Percentiles rank a stretch among this genome's conserved stretches.
These are phyloP conservation scores for Rhizopogon salebrosus DNA, from an alignment of 768 basidiomycete species.

Conservation along the genomic window DNA sequence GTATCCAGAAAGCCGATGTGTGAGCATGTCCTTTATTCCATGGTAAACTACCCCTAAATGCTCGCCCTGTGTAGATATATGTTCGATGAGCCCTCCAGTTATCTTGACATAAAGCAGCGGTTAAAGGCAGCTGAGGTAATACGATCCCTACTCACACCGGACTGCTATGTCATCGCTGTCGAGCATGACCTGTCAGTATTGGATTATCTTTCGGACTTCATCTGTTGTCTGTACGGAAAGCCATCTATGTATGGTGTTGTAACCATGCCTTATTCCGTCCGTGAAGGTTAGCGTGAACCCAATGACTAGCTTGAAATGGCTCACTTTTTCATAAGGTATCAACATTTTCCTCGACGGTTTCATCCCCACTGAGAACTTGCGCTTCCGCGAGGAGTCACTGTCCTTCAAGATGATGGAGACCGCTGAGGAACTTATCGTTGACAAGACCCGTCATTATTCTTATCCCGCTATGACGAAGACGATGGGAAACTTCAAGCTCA, in stretches of 20 bases:
- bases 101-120: slow-evolving; percentile 94
- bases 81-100: slow-evolving; percentile 99
- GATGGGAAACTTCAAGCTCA: slow-evolving; percentile 90
- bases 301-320: background rate
- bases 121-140: slow-evolving; percentile 94
- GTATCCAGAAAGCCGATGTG: slow-evolving; percentile 94
- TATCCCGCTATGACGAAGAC: slow-evolving; percentile 99
- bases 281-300: slow-evolving; percentile 65
- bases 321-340: slow-evolving; percentile 56
- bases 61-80: slow-evolving; percentile 62
- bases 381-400: slow-evolving; percentile 93
- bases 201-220: slow-evolving; percentile 97
- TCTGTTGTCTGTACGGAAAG: slow-evolving; percentile 97
- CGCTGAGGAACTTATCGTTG: slow-evolving; percentile 82
- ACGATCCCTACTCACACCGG: slow-evolving; percentile 74
- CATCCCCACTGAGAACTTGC: slow-evolving; percentile 97
- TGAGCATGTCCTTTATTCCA: slow-evolving; percentile 35
- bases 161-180: slow-evolving; percentile 93
- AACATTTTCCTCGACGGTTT: slow-evolving; percentile 99
- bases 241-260: slow-evolving; percentile 98
- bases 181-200: slow-evolving; percentile 98
- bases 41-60: slow-evolving; percentile 3
- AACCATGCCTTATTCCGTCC: slow-evolving; percentile 96
- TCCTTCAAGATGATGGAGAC: slow-evolving; percentile 98
- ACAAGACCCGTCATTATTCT: slow-evolving; percentile 84